A percentile compares a stretch with the other conserved stretches of the same genome.
These are phyloP conservation scores for Chenopodium quinoa DNA, from an alignment of 148 eudicot genomes.

Conservation along the genomic window DNA sequence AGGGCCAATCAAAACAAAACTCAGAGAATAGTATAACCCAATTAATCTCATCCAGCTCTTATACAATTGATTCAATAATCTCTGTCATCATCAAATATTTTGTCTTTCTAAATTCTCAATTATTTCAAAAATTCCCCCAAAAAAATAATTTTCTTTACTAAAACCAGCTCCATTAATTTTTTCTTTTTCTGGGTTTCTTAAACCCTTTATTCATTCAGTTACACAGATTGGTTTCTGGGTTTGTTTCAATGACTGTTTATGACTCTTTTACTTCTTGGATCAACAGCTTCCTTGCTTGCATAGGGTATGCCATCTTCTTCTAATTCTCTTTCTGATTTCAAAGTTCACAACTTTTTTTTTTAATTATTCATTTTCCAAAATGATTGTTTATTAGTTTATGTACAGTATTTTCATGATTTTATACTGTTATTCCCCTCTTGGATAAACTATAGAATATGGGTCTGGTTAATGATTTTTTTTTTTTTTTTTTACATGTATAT, in stretches of 20 bases:
- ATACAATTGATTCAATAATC: neutral
- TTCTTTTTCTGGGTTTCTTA: neutral
- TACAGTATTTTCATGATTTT: neutral
- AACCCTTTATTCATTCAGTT: conserved; percentile 8
- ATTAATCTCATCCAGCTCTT: neutral
- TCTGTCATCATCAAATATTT: conserved; percentile 15
- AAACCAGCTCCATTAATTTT: neutral
- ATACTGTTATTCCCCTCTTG: neutral
- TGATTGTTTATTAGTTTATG: neutral
- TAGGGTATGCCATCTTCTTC: conserved; percentile 54
- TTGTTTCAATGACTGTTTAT: conserved; percentile 47
- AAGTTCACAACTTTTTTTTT: conserved; percentile 13
- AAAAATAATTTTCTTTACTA: neutral
- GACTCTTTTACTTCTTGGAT: conserved; percentile 71
- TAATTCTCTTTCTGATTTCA: conserved; percentile 1
- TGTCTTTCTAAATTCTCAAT: neutral
- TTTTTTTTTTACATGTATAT: neutral
- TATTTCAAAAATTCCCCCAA: neutral
- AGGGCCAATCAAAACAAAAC: conserved; percentile 19
- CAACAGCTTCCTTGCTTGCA: conserved; percentile 65
- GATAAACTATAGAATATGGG: conserved; percentile 6
- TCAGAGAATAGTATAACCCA: neutral
- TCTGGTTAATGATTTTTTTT: neutral
- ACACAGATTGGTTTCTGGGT: conserved; percentile 4
- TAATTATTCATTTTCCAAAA: neutral